Conservation (phyloP, 2,329 filamentous ascomycete species). For the Leptoxyphium fumago region DNA sequence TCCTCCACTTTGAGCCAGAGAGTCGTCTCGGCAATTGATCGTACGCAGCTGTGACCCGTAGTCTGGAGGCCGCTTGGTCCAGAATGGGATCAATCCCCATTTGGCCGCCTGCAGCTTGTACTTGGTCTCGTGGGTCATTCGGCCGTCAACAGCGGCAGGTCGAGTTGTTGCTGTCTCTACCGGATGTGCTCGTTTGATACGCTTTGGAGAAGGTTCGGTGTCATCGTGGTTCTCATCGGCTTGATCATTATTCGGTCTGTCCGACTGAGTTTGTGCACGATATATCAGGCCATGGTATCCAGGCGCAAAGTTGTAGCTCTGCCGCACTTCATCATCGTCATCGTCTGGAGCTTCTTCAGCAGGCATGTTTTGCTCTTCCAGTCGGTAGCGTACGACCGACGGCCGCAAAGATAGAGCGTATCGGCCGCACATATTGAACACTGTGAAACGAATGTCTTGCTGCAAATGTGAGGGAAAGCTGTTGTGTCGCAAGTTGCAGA, state of each 20-base stretch:
- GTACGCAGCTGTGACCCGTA: slow-evolving; percentile 69
- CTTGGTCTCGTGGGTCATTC: slow-evolving; percentile 27
- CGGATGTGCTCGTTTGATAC: slow-evolving; percentile 10
- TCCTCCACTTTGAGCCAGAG: slow-evolving; percentile 56
- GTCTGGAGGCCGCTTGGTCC: slow-evolving; percentile 73
- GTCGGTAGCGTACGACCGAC: slow-evolving; percentile 56
- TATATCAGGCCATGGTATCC: slow-evolving; percentile 77
- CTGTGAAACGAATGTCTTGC: not conserved
- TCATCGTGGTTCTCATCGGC: slow-evolving; percentile 9
- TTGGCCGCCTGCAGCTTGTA: slow-evolving; percentile 89
- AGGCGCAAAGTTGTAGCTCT: slow-evolving; percentile 87
- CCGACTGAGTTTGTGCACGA: slow-evolving; percentile 51
- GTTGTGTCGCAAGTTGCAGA: too few relatives aligned
- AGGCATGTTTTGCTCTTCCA: slow-evolving; percentile 60
- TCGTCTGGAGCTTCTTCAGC: slow-evolving; percentile 60
- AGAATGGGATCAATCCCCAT: slow-evolving; percentile 89
- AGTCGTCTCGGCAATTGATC: slow-evolving; percentile 92
- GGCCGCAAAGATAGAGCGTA: slow-evolving; percentile 49
- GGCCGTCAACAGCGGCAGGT: slow-evolving; percentile 5
- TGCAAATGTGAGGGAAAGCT: too few relatives aligned
- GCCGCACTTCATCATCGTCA: slow-evolving; percentile 56
- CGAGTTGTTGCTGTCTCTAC: slow-evolving; percentile 3
- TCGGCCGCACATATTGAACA: slow-evolving; percentile 47
- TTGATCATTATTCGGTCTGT: slow-evolving; percentile 24
- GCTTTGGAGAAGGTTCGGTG: slow-evolving; percentile 12